phyloP scores from a whole-genome alignment of 1,139 yeast species.

The Arxiozyma heterogenica region DNA sequence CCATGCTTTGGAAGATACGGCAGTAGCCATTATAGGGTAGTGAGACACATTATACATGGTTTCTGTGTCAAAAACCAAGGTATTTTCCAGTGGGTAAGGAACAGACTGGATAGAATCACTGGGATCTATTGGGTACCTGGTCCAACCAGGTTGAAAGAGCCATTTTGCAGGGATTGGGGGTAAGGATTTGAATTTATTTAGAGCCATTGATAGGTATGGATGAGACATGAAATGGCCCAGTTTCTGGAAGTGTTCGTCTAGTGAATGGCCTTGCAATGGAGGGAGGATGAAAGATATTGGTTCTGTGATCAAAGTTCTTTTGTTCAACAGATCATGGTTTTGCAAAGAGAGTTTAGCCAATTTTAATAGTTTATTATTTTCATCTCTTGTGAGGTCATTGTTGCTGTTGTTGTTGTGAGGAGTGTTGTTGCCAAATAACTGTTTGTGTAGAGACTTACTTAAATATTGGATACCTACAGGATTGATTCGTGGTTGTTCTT shows the following conservation, averaged over 20 bases:
- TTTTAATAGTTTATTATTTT: constrained; percentile 37
- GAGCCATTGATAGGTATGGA: constrained; percentile 49
- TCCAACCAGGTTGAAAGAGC: constrained; percentile 72
- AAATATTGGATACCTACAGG: constrained; percentile 67
- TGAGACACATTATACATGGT: constrained; percentile 66
- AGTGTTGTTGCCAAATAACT: constrained; percentile 46
- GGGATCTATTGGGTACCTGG: constrained; percentile 48
- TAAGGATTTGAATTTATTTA: constrained; percentile 33
- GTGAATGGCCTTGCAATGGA: constrained; percentile 50
- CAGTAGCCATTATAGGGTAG: constrained; percentile 76
- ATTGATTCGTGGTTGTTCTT: constrained; percentile 48
- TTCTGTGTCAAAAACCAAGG: constrained; percentile 83
- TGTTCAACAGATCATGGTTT: constrained; percentile 65
- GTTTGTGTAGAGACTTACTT: constrained; percentile 47
- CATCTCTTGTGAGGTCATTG: constrained; percentile 10
- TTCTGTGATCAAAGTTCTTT: constrained; percentile 54
- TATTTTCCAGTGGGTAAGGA: constrained; percentile 52
- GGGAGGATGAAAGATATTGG: constrained; percentile 66
- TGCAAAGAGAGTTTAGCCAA: constrained; percentile 55
- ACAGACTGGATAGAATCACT: constrained; percentile 34
- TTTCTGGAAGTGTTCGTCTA: constrained; percentile 79
- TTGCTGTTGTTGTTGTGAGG: constrained; percentile 20
- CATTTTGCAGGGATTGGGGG: constrained; percentile 51
- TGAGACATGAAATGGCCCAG: constrained; percentile 54
- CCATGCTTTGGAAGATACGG: constrained; percentile 75